A percentile compares a stretch with the other conserved stretches of the same genome.
These are phyloP conservation scores for Lasiodiplodia theobromae DNA, from an alignment of 2,329 filamentous ascomycete species.

Conservation along the genomic window DNA sequence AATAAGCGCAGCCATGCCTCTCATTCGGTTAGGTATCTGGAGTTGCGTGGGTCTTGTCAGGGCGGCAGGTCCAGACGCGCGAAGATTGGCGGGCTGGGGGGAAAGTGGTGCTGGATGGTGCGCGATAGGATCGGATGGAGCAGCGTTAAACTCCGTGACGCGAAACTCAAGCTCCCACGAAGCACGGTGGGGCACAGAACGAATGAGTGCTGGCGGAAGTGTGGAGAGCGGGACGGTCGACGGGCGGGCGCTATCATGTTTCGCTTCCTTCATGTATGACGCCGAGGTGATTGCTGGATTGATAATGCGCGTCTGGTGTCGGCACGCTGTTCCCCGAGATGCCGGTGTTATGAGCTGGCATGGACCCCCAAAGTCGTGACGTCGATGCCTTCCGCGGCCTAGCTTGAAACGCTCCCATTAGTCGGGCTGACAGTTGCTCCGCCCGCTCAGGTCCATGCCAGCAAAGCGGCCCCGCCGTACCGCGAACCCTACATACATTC, in stretches of 20 bases:
- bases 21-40: neutral
- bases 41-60: neutral
- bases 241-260: slow-evolving; percentile 12
- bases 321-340: slow-evolving; percentile 15
- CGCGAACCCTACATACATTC: neutral
- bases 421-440: slow-evolving; percentile 1
- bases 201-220: slow-evolving; percentile 12
- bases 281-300: slow-evolving; percentile 17
- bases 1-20: slow-evolving; percentile 22
- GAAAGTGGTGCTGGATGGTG: slow-evolving; percentile 19
- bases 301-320: slow-evolving; percentile 18
- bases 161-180: slow-evolving; percentile 11
- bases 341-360: slow-evolving; percentile 21
- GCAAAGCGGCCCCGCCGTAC: neutral
- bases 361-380: slow-evolving; percentile 20
- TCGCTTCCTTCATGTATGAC: slow-evolving; percentile 4
- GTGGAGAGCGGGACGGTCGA: slow-evolving; percentile 15
- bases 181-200: neutral
- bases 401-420: neutral
- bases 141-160: neutral
- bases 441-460: neutral
- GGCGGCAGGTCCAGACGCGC: slow-evolving; percentile 1
- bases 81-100: slow-evolving; percentile 4
- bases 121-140: slow-evolving; percentile 16
- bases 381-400: slow-evolving; percentile 5